A percentile compares a stretch with the other conserved stretches of the same genome.
Evolutionary conservation across 2,329 filamentous ascomycete genomes (phyloP).

Genomic region (Fusarium goolgardi): DNA sequence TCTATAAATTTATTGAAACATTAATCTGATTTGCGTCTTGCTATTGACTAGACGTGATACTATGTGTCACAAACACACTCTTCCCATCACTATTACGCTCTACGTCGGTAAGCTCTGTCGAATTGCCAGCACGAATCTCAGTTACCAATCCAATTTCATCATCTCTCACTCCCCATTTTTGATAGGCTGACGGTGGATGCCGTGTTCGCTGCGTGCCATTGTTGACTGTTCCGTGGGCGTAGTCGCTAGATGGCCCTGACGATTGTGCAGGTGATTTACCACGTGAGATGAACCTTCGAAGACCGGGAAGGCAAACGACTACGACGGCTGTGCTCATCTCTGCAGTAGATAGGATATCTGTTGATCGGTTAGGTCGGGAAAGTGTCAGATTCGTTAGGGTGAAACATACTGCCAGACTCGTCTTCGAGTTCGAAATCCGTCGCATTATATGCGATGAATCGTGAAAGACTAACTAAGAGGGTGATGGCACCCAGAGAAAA

Average conservation of each 20-base stretch:
- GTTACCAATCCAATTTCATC: constrained; percentile 23
- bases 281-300: constrained; percentile 15
- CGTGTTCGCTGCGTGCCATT: neutral
- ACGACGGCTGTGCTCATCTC: constrained; percentile 23
- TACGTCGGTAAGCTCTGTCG: constrained; percentile 1
- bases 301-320: constrained; percentile 13
- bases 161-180: constrained; percentile 20
- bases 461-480: constrained; percentile 1
- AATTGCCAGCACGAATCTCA: constrained; percentile 11
- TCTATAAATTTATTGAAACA: too few relatives aligned
- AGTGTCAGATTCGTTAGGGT: rapidly evolving
- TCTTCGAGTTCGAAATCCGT: constrained; percentile 23
- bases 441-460: constrained; percentile 22
- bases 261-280: constrained; percentile 8
- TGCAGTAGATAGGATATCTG: constrained; percentile 5
- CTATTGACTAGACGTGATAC: neutral
- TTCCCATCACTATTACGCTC: constrained; percentile 4
- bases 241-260: constrained; percentile 3
- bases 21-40: neutral
- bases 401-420: constrained; percentile 10
- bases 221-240: neutral
- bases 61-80: neutral
- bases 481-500: constrained; percentile 23
- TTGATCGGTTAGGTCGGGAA: neutral
- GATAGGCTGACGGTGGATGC: neutral